Percentiles rank a stretch among this genome's conserved stretches.
Conservation (phyloP, 192 early-diverging fungal genomes). For the Haplosporangium gracile region DNA sequence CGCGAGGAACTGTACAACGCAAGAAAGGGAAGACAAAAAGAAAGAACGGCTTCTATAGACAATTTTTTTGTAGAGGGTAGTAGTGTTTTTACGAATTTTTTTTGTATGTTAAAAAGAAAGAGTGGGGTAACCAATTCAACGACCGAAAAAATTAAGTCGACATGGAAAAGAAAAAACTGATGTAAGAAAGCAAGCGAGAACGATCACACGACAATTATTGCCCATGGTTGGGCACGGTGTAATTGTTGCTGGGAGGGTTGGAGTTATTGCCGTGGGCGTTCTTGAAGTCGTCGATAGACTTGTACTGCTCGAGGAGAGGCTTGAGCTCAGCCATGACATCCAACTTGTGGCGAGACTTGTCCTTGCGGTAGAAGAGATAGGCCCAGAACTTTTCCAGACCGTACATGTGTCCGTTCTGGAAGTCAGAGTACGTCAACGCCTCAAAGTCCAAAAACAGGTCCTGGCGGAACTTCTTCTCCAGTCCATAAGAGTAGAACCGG, state of each 20-base stretch:
- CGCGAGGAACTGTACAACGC: conserved; percentile 8
- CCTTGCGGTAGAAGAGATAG: conserved; percentile 91
- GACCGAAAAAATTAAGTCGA: background rate
- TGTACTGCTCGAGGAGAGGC: conserved; percentile 71
- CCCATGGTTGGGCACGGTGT: conserved; percentile 46
- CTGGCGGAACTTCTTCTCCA: conserved; percentile 89
- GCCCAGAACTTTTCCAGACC: conserved; percentile 99
- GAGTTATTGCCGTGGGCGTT: conserved; percentile 49
- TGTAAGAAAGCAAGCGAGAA: background rate
- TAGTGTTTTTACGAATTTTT: background rate
- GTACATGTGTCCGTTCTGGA: conserved; percentile 81
- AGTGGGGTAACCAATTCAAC: background rate
- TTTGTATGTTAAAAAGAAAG: background rate
- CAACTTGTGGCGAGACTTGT: conserved; percentile 76
- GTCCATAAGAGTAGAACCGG: conserved; percentile 97
- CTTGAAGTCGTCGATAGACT: conserved; percentile 57
- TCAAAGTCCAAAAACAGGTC: conserved; percentile 94
- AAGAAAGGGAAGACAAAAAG: background rate
- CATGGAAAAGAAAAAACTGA: background rate
- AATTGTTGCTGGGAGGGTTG: conserved; percentile 52
- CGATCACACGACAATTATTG: conserved; percentile 5
- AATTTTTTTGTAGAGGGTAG: background rate
- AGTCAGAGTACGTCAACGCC: conserved; percentile 82
- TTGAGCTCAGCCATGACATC: conserved; percentile 69
- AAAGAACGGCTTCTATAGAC: background rate